These are phyloP conservation scores for Bipolaris victoriae DNA, from an alignment of 2,329 filamentous ascomycete genomes.

Conservation along the genomic window DNA sequence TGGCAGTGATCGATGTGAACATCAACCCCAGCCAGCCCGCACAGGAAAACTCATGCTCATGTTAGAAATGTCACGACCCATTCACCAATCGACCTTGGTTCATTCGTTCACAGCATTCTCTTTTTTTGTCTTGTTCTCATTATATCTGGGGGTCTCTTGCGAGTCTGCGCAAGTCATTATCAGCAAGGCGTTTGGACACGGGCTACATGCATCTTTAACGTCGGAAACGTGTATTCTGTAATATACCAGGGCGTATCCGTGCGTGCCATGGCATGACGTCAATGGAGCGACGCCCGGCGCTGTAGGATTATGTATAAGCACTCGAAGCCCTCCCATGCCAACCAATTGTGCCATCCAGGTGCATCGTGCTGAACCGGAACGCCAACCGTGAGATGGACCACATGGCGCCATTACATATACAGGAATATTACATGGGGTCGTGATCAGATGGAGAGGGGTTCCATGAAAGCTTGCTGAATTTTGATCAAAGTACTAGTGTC, in stretches of 20 bases:
- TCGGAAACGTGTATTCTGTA: conserved; percentile 40
- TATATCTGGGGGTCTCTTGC: conserved; percentile 42
- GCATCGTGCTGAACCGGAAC: conserved; percentile 34
- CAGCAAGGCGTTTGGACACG: conserved; percentile 50
- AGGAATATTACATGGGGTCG: conserved; percentile 43
- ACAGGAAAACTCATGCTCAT: conserved; percentile 60
- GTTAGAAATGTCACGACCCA: conserved; percentile 28
- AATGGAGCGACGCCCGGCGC: conserved; percentile 17
- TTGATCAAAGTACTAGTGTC: conserved; percentile 12
- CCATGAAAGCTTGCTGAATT: conserved; percentile 22
- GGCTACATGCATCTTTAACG: conserved; percentile 22
- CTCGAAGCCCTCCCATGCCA: conserved; percentile 30
- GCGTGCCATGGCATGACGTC: conserved; percentile 28
- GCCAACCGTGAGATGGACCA: conserved; percentile 30
- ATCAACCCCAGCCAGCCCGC: conserved; percentile 72
- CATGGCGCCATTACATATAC: conserved; percentile 44
- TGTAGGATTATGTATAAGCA: conserved; percentile 23
- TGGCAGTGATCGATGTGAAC: conserved; percentile 88
- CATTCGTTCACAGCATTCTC: conserved; percentile 33
- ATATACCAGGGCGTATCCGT: conserved; percentile 39
- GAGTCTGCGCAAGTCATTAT: conserved; percentile 37
- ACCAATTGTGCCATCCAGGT: conserved; percentile 22
- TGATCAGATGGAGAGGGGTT: conserved; percentile 27
- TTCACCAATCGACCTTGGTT: conserved; percentile 19
- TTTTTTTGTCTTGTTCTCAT: conserved; percentile 32